Conservation (phyloP, 1,284 basidiomycete species). For the Sanghuangporus weigelae region DNA sequence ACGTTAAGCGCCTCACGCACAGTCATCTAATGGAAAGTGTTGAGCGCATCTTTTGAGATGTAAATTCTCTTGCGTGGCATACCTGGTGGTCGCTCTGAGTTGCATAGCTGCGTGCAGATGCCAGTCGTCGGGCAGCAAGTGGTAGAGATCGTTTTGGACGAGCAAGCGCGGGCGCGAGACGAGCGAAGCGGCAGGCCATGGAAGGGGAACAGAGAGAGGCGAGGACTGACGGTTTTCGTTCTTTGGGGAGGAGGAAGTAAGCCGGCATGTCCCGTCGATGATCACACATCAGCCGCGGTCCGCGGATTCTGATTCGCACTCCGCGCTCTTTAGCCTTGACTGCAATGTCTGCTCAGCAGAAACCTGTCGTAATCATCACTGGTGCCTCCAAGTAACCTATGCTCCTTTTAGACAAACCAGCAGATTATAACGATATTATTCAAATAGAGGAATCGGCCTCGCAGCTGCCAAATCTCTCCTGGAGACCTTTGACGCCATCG, state of each 20-base stretch:
- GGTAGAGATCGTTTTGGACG: slow-evolving; percentile 32
- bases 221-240: not conserved
- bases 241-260: not conserved
- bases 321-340: not conserved
- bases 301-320: too few species aligned
- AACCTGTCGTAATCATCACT: slow-evolving; percentile 60
- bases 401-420: slow-evolving; percentile 14
- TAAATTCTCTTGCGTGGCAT: slow-evolving; percentile 15
- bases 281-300: not conserved
- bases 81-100: slow-evolving; percentile 59
- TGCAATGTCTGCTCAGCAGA: slow-evolving; percentile 11
- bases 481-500: slow-evolving; percentile 51
- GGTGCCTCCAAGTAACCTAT: slow-evolving; percentile 65
- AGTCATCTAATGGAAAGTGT: slow-evolving; percentile 66
- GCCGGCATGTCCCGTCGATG: not conserved
- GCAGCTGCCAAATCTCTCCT: slow-evolving; percentile 64
- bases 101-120: slow-evolving; percentile 56
- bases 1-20: slow-evolving; percentile 97
- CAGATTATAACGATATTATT: slow-evolving; percentile 1
- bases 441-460: slow-evolving; percentile 74
- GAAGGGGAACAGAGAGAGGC: slow-evolving; percentile 22
- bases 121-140: slow-evolving; percentile 36
- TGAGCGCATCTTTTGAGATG: slow-evolving; percentile 20
- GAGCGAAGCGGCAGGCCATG: slow-evolving; percentile 66
- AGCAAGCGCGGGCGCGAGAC: slow-evolving; percentile 55